Conservation (phyloP, 768 basidiomycete genomes). For the Auriculariales sp. region DNA sequence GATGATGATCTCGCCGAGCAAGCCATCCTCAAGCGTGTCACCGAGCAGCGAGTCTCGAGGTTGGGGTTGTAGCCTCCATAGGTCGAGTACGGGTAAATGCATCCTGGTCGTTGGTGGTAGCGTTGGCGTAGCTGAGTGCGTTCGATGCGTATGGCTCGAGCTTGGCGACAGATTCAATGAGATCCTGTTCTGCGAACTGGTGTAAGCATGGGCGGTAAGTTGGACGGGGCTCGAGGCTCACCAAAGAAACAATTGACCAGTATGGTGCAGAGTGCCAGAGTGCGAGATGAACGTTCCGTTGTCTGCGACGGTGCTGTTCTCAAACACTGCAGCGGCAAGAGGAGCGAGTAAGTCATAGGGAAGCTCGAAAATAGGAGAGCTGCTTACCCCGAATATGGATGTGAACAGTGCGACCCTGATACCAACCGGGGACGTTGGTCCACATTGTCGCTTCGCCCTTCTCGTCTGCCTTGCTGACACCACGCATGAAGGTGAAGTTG, state of each 20-base stretch:
- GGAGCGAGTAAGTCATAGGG: background rate
- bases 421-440: slow-evolving; percentile 5
- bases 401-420: slow-evolving; percentile 1
- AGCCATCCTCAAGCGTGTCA: background rate
- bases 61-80: background rate
- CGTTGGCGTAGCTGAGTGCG: background rate
- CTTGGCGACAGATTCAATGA: background rate
- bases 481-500: slow-evolving; percentile 3
- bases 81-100: background rate
- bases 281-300: background rate
- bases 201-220: background rate
- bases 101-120: background rate
- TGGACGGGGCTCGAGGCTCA: background rate
- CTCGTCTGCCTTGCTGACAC: slow-evolving; percentile 1
- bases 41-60: background rate
- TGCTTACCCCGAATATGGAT: slow-evolving; percentile 1
- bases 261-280: background rate
- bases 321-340: background rate
- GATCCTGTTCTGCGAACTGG: background rate
- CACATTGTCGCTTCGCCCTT: slow-evolving; percentile 1
- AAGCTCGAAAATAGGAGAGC: background rate
- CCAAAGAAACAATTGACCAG: background rate
- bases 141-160: background rate
- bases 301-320: background rate
- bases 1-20: background rate